Base-by-base conservation (phyloP, 129 eudicot species). In the Arctium lappa region DNA sequence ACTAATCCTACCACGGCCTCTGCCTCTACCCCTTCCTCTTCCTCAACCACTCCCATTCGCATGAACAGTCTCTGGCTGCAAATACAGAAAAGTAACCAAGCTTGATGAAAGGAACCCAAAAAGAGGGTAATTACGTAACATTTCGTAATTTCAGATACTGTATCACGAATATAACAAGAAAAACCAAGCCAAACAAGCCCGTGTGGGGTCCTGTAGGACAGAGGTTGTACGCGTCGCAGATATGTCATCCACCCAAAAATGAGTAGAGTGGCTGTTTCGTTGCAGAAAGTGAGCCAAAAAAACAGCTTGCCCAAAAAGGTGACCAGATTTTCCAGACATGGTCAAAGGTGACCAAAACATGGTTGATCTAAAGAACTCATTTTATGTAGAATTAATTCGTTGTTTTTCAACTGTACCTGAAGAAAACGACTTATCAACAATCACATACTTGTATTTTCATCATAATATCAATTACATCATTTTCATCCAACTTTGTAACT, bases 11-110 rank as follows among this genome's bases (percentile, higher is more conserved):
- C 90, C 81, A 48, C 88, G 81, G 39, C 92, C 90, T 60, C 97
- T 84, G n/a, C 91, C 91, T 34, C 94, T 78, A 69, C 94, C 97
- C 82, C 97, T 84, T 5, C 97, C 92, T 80, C 94, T 88, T 81
- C 97, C 97, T 68, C 93, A 82, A 66, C 93, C 90, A 84, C 81
- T 81, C 74, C 91, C 81, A 37, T 87, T 83, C 39, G 84, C 46
- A 40, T 87, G 86, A 37, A 74, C 74, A 68, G 79, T 72, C 71
- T 90, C 91, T 15, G 62, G 72, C 92, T 91, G 89, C 79, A 86
- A 85, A 31, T 46, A 66, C 11, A 32, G 9, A 66, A 40, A 6
- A 66, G 2, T 8, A 32, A 33, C 22, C 22, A 72, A 72, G 13
- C 38, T 60, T 29, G 8, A 60, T 4, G 29, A 60, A n/a, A 60